A percentile compares a stretch with the other conserved stretches of the same genome.
These are phyloP conservation scores for Exophiala mesophila DNA, from an alignment of 2,329 filamentous ascomycete species.

Conservation along the genomic window DNA sequence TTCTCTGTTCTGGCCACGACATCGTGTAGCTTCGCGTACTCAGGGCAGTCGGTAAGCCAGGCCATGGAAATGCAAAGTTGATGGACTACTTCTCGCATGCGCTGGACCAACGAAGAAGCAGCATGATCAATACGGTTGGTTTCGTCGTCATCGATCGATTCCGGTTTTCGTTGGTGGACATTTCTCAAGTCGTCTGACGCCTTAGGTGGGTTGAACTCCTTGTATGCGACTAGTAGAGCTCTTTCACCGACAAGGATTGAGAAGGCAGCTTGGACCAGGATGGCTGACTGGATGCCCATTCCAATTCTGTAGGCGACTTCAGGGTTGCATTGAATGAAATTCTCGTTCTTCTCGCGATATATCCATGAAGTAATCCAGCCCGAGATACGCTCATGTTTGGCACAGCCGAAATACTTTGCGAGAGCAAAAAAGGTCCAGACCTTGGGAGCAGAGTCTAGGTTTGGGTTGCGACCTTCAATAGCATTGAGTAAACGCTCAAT, in stretches of 20 bases:
- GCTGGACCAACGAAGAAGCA: conserved; percentile 48
- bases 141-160: conserved; percentile 50
- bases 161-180: conserved; percentile 46
- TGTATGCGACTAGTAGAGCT: conserved; percentile 43
- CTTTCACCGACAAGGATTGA: conserved; percentile 59
- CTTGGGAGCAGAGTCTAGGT: conserved; percentile 60
- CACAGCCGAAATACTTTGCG: conserved; percentile 53
- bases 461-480: conserved; percentile 51
- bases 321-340: conserved; percentile 60
- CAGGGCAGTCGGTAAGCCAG: conserved; percentile 35
- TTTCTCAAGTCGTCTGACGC: conserved; percentile 3
- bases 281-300: conserved; percentile 33
- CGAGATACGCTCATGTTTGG: conserved; percentile 31
- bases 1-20: conserved; percentile 18
- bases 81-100: conserved; percentile 38
- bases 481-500: conserved; percentile 59
- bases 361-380: conserved; percentile 57
- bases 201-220: conserved; percentile 10
- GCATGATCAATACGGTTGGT: conserved; percentile 57
- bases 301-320: conserved; percentile 59
- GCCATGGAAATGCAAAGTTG: conserved; percentile 34
- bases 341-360: conserved; percentile 48
- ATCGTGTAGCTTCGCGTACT: conserved; percentile 30
- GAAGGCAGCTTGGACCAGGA: conserved; percentile 46
- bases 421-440: conserved; percentile 63